These are phyloP conservation scores for Stemphylium lycopersici DNA, from an alignment of 2,329 filamentous ascomycete genomes.

Conservation along the genomic window DNA sequence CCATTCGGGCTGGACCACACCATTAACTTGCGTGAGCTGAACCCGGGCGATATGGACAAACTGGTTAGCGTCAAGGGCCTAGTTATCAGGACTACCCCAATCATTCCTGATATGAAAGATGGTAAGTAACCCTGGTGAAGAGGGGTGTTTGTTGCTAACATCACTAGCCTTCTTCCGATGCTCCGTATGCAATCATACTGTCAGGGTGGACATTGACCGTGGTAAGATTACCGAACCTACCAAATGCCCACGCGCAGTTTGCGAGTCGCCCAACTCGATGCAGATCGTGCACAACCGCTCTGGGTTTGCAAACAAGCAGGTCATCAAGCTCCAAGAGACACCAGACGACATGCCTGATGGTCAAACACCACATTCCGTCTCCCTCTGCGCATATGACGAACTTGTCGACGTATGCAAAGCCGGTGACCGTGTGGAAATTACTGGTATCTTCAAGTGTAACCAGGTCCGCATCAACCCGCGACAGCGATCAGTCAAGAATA, in stretches of 20 bases:
- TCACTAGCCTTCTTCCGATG: constrained; percentile 88
- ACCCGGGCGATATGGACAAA: constrained; percentile 96
- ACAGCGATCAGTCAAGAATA: constrained; percentile 87
- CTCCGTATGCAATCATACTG: constrained; percentile 87
- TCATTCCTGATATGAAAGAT: constrained; percentile 99
- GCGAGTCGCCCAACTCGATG: constrained; percentile 91
- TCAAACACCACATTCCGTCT: constrained; percentile 96
- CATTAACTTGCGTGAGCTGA: constrained; percentile 91
- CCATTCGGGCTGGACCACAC: constrained; percentile 87
- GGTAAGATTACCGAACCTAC: constrained; percentile 96
- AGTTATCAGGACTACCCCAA: constrained; percentile 92
- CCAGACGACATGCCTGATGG: constrained; percentile 93
- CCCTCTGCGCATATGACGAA: constrained; percentile 94
- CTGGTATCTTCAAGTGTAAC: constrained; percentile 94
- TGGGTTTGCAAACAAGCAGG: constrained; percentile 93
- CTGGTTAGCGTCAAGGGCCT: constrained; percentile 93
- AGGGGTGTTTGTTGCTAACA: too few species aligned
- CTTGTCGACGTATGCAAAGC: constrained; percentile 97
- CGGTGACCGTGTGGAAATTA: constrained; percentile 93
- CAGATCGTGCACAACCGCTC: constrained; percentile 97
- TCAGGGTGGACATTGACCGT: constrained; percentile 89
- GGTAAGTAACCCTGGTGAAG: constrained; percentile 44
- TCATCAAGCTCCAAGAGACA: constrained; percentile 98
- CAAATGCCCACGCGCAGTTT: constrained; percentile 81
- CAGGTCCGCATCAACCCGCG: constrained; percentile 93